A percentile compares a stretch with the other conserved stretches of the same genome.
Conservation (phyloP, 2,329 filamentous ascomycete genomes). For the Stachybotrys elegans region DNA sequence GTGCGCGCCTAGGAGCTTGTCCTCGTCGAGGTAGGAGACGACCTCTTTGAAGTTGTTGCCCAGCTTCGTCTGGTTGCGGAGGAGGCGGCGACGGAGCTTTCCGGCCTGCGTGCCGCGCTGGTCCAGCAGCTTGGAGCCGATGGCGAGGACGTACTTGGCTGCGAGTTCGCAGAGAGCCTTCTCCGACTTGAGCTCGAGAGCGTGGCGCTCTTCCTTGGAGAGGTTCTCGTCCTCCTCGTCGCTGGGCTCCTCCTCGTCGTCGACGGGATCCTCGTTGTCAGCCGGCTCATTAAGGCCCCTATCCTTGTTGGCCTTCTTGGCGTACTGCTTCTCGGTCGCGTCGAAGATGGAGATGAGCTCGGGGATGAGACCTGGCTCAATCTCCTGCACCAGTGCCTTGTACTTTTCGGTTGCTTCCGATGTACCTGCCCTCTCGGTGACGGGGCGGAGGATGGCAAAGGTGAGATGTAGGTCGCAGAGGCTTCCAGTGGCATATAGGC, state of each 20-base stretch:
- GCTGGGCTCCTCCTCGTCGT: slow-evolving; percentile 54
- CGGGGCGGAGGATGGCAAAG: slow-evolving; percentile 66
- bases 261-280: slow-evolving; percentile 69
- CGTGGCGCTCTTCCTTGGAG: slow-evolving; percentile 53
- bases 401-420: slow-evolving; percentile 23
- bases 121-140: slow-evolving; percentile 72
- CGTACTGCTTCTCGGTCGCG: slow-evolving; percentile 69
- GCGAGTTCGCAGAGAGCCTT: slow-evolving; percentile 81
- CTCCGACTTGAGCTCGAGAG: slow-evolving; percentile 70
- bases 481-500: slow-evolving; percentile 68
- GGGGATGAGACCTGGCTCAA: slow-evolving; percentile 57
- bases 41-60: slow-evolving; percentile 85
- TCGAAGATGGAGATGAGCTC: slow-evolving; percentile 74
- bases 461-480: slow-evolving; percentile 79
- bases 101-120: slow-evolving; percentile 52
- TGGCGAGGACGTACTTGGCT: slow-evolving; percentile 76
- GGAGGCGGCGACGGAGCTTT: slow-evolving; percentile 64
- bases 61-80: slow-evolving; percentile 73
- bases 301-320: slow-evolving; percentile 59
- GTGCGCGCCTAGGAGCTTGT: slow-evolving; percentile 44
- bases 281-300: slow-evolving; percentile 56
- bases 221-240: slow-evolving; percentile 51
- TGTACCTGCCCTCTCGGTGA: slow-evolving; percentile 33
- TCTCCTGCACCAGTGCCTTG: slow-evolving; percentile 56
- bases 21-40: slow-evolving; percentile 71